Conservation (phyloP, 805 yeast genomes). For the Soucietia sequanensis region DNA sequence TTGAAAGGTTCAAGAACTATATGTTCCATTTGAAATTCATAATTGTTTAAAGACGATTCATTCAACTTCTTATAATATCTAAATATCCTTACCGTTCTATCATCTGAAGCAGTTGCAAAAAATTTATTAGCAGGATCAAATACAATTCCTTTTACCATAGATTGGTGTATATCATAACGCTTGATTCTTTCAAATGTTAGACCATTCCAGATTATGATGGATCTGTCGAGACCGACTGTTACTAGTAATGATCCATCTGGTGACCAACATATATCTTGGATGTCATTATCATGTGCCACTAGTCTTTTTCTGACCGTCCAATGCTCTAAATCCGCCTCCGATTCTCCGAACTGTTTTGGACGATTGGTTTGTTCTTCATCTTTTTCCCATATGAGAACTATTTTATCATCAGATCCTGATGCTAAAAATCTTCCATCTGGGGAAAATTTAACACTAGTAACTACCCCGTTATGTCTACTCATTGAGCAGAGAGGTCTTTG, state of each 20-base stretch:
- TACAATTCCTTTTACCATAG: conserved; percentile 93
- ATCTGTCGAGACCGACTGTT: conserved; percentile 91
- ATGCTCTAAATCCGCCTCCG: conserved; percentile 74
- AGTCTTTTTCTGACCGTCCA: conserved; percentile 92
- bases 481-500: conserved; percentile 73
- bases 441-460: conserved; percentile 87
- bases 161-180: conserved; percentile 88
- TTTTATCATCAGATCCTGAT: conserved; percentile 93
- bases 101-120: conserved; percentile 96
- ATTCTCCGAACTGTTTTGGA: conserved; percentile 65
- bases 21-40: conserved; percentile 84
- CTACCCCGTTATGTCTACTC: conserved; percentile 97
- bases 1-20: conserved; percentile 81
- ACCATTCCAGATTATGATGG: conserved; percentile 93
- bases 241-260: conserved; percentile 90
- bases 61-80: conserved; percentile 68
- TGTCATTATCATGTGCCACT: conserved; percentile 97
- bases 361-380: conserved; percentile 65
- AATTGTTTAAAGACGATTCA: conserved; percentile 51
- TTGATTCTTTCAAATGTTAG: conserved; percentile 85
- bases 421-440: conserved; percentile 92
- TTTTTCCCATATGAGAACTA: conserved; percentile 87
- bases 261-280: conserved; percentile 97
- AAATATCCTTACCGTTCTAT: conserved; percentile 83
- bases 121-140: conserved; percentile 98